Base-by-base conservation (phyloP, 768 basidiomycete genomes). In the Auricularia sp. region DNA sequence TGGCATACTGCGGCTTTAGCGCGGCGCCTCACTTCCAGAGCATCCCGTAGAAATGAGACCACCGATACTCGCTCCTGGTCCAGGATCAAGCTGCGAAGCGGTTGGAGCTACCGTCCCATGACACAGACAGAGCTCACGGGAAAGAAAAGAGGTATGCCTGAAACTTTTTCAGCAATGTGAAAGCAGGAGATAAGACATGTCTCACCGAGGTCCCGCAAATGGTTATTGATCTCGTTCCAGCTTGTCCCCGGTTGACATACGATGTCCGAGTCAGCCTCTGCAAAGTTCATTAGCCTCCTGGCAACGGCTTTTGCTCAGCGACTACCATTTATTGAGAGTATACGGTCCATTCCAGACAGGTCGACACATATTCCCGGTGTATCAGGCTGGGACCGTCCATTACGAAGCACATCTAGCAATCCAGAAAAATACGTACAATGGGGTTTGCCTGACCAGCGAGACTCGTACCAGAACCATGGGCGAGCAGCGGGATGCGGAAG, bases 1-100 rank as follows among this genome's bases (percentile, higher is more conserved):
- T 42, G 62, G 24, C 21, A 65, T 51, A 51, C 37, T 45, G 7
- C 56, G 21, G 1, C 2, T 29, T 29, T 35, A 29, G 21, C 4
- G 63, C 24, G 33, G 69, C 21, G 72, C 76, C 77, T 73, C 77
- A 82, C 92, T 93, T 65, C 92, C 92, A 3, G 87, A 89, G 69
- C 92, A 94, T 0, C 92, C 90, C 0, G 91, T 94, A 64, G 88
- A 88, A 35, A 90, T 78, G 89, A 93, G 93, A 0, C 91, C 91
- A 8, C 92, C 91, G 42, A 93, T 85, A 0, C 89, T 93, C 0
- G 92, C 92, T 33, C 85, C 83, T 0, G 89, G 90, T 10, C 81
- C 90, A 0, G 89, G 89, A 67, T 90, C 89, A 42, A 90, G 80
- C 89, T 90, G 54, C 5, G 21, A 24, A 44, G 21, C 35, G 56